Percentiles rank a stretch among this genome's conserved stretches.
Evolutionary conservation across 768 basidiomycete genomes (phyloP).

Genomic region (Trametes cingulata): DNA sequence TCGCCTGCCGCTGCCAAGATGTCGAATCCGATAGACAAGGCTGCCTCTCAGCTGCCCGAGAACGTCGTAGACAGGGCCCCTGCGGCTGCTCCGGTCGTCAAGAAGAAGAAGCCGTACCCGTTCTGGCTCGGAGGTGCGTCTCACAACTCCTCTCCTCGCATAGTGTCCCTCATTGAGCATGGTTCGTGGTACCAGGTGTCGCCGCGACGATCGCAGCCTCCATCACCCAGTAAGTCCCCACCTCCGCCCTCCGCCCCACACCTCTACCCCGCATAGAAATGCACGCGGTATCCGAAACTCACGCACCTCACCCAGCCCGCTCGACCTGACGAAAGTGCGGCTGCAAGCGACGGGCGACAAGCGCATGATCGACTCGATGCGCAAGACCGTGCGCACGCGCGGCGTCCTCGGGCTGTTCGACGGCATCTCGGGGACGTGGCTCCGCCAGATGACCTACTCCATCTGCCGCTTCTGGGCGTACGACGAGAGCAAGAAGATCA

Average conservation of each 20-base stretch:
- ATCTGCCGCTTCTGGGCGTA: slow-evolving; percentile 93
- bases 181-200: slow-evolving; percentile 43
- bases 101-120: slow-evolving; percentile 74
- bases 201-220: slow-evolving; percentile 89
- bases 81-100: slow-evolving; percentile 6
- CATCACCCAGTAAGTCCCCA: slow-evolving; percentile 68
- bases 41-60: slow-evolving; percentile 9
- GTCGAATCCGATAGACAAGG: slow-evolving; percentile 18
- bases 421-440: slow-evolving; percentile 85
- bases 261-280: no score
- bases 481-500: slow-evolving; percentile 83
- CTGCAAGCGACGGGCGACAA: slow-evolving; percentile 92
- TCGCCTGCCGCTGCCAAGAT: not conserved
- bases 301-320: slow-evolving; percentile 47
- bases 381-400: slow-evolving; percentile 80
- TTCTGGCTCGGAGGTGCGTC: slow-evolving; percentile 79
- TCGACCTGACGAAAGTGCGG: slow-evolving; percentile 90
- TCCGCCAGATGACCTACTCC: slow-evolving; percentile 92
- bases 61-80: slow-evolving; percentile 3
- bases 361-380: slow-evolving; percentile 80
- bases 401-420: slow-evolving; percentile 81
- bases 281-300: no score
- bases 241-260: not conserved
- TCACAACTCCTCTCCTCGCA: not conserved
- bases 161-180: slow-evolving; percentile 3